phyloP scores from a whole-genome alignment of 176 grass and related monocot genomes.

The Thinopyrum elongatum region DNA sequence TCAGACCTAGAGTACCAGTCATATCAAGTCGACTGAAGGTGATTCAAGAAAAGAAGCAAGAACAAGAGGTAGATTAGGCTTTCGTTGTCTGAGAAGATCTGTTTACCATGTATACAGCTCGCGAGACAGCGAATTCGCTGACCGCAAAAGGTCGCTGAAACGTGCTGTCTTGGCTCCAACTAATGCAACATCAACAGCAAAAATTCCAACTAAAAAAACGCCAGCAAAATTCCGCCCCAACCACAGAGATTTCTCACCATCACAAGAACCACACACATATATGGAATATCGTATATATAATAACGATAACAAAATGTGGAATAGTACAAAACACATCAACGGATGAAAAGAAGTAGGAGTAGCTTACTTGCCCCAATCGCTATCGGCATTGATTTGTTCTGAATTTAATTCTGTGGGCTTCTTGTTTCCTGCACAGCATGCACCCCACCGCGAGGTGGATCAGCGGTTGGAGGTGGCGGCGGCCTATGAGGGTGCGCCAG shows the following conservation, averaged over 20 bases:
- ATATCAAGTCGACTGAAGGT: background rate
- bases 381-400: background rate
- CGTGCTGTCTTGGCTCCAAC: constrained; percentile 20
- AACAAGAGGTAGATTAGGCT: background rate
- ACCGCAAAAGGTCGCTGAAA: constrained; percentile 32
- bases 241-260: constrained; percentile 15
- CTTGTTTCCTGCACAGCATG: constrained; percentile 37
- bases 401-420: constrained; percentile 12
- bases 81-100: background rate
- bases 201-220: background rate
- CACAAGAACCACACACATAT: constrained; percentile 17
- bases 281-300: background rate
- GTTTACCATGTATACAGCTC: background rate
- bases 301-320: background rate
- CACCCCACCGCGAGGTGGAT: constrained; percentile 5
- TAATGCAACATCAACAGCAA: background rate
- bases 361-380: background rate
- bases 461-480: too few relatives aligned
- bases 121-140: constrained; percentile 34
- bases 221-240: background rate
- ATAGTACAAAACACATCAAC: background rate
- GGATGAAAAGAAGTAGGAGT: background rate
- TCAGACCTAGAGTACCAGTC: background rate
- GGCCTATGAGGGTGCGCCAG: too few relatives aligned
- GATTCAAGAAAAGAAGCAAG: background rate